A percentile compares a stretch with the other conserved stretches of the same genome.
phyloP scores from a whole-genome alignment of 2,329 filamentous ascomycete genomes.

The Lasiodiplodia gonubiensis region DNA sequence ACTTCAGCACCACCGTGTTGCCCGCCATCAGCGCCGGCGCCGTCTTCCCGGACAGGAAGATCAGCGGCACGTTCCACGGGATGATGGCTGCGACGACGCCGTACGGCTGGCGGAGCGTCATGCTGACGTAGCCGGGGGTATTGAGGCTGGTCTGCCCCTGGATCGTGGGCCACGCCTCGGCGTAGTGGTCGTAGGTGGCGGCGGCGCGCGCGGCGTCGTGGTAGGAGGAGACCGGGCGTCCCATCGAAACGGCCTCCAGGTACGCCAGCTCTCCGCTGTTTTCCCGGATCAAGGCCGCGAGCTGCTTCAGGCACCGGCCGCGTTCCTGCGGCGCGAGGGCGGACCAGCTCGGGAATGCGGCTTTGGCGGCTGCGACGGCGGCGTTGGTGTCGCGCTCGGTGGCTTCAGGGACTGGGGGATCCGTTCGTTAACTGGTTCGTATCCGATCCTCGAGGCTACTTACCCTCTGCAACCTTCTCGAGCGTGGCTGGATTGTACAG shows the following conservation, averaged over 20 bases:
- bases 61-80: constrained; percentile 50
- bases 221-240: constrained; percentile 35
- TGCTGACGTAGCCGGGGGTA: constrained; percentile 47
- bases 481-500: constrained; percentile 39
- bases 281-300: constrained; percentile 43
- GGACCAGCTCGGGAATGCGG: constrained; percentile 40
- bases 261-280: constrained; percentile 16
- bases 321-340: constrained; percentile 46
- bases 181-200: constrained; percentile 45
- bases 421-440: not conserved
- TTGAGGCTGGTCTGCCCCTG: constrained; percentile 35
- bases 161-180: constrained; percentile 44
- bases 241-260: constrained; percentile 29
- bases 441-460: not conserved
- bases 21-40: constrained; percentile 56
- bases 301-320: constrained; percentile 49
- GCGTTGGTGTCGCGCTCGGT: constrained; percentile 34
- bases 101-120: constrained; percentile 50
- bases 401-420: constrained; percentile 30
- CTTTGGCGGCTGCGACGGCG: constrained; percentile 37
- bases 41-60: constrained; percentile 45
- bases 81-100: constrained; percentile 51
- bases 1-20: constrained; percentile 64
- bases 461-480: constrained; percentile 38
- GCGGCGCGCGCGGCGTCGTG: constrained; percentile 48